Conservation (phyloP, 139 green algal species). For the Tetradesmus obliquus region DNA sequence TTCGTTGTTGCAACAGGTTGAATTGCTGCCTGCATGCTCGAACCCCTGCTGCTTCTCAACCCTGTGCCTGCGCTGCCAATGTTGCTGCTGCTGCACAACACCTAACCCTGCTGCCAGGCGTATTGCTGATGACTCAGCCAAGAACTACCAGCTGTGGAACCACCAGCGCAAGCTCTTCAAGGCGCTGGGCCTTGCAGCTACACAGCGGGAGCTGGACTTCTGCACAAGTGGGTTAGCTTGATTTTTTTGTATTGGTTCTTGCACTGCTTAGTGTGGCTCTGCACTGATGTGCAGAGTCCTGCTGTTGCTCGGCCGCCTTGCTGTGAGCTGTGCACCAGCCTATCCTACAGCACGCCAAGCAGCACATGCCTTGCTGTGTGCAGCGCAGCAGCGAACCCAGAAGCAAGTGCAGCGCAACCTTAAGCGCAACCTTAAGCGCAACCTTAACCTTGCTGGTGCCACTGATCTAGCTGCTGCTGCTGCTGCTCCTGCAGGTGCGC, state of each 20-base stretch:
- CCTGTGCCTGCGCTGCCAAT: neutral
- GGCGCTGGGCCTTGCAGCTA: slow-evolving; percentile 50
- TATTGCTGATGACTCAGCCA: slow-evolving; percentile 61
- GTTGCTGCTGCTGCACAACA: neutral
- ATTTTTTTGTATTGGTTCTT: neutral
- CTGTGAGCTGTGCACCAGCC: neutral
- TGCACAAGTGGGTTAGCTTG: neutral
- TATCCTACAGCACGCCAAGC: neutral
- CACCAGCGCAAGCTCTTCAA: slow-evolving; percentile 72
- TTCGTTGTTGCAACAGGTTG: neutral
- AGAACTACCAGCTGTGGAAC: slow-evolving; percentile 98
- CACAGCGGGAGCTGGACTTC: slow-evolving; percentile 56
- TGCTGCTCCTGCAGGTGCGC: slow-evolving; percentile 46
- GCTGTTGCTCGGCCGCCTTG: neutral
- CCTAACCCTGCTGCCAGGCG: slow-evolving; percentile 1
- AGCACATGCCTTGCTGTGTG: neutral
- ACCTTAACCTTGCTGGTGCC: neutral
- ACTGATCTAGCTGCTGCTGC: neutral
- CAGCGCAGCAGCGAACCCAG: neutral
- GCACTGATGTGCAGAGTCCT: no score
- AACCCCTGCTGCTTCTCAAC: no score
- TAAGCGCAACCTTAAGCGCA: neutral
- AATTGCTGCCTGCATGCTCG: neutral
- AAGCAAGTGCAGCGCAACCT: neutral
- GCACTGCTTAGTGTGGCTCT: neutral